Evolutionary conservation across 2,329 filamentous ascomycete genomes (phyloP), one percentile per base, ranked within the genome.

Genomic region (Paecilomyces variotii): DNA sequence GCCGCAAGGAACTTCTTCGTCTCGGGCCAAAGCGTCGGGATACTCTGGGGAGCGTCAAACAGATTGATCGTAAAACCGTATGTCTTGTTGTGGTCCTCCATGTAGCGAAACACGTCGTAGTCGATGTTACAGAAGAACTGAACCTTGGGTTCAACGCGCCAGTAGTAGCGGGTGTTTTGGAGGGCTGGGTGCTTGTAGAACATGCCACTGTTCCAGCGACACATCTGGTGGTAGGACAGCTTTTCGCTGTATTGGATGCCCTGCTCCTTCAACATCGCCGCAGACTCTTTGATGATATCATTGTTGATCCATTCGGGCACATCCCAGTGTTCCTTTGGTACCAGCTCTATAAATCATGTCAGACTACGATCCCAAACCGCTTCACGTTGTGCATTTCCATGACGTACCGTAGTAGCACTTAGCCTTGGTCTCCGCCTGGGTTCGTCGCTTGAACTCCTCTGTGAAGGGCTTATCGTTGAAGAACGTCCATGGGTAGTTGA

Each of bases 401-500:
- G 24, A 11, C 78, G 56, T 82, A 92, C 89, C 90, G 72, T 94
- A 97, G 74, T 82, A 83, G 69, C 89, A 90, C 73, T 96, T 87
- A 53, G 93, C 94, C 65, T 96, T 96, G 19, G 93, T 97, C 55
- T 84, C 87, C 28, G 87, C 90, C 62, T 83, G 80, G 0, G 92
- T 97, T 74, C 83, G 85, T 68, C 79, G 80, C 78, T 95, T 97
- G 80, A 99, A 99, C 68, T 97, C 92, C 14, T 94, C 89, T 2
- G 88, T 87, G 70, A 99, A 99, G 14, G 90, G 90, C 56, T 90
- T 87, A 70, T 99, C 93, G 77, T 99, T 99, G 82, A 99, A 95
- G 74, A 99, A 99, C 7, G 91, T 97, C 91, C 94, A 99, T 0
- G 94, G 94, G 72, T 99, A 99, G 79, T 99, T 99, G 84, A 97